Base-by-base conservation (phyloP, 2,329 filamentous ascomycete species). In the Xylaria hypoxylon region DNA sequence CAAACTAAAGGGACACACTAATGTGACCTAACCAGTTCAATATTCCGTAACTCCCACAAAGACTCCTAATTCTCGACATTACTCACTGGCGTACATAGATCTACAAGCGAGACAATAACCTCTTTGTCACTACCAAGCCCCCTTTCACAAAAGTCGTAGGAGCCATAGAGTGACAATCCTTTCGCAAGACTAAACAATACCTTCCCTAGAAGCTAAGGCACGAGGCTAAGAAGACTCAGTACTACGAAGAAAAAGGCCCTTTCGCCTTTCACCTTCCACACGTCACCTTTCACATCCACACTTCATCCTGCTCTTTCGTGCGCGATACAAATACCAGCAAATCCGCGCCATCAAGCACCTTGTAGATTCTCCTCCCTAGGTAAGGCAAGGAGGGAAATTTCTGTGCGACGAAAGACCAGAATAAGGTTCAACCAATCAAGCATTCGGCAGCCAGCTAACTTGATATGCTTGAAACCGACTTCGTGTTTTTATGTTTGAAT, bases 341-440 rank as follows among this genome's bases (percentile, higher is more conserved):
- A 38, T 13, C 35, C 13, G 11, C 35, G 10, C 35, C 35, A 31
- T 38, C 19, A 45, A 22, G 10, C 6, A 3, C n/a, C 42, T 45
- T 17, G 45, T 24, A 48, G 13, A 28, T 17, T 48, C 17, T 28
- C 45, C 22, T 17, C 45, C 22, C 45, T 5, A 48, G 45, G 13
- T 28, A 48, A 48, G 45, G 24, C n/a, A 48, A 28, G 45, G 45
- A 45, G 45, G 45, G 5, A 48, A 48, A 22, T 24, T 47, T 47
- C 19, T 47, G 44, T 5, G 22, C 24, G 13, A 28, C 45, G 5
- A 48, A 28, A 7, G n/a, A 7, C 42, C 3, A 6, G 24, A 48
- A 48, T 17, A 48, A 28, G 24, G 45, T 48, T 26, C 24, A 17
- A 10, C 24, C 24, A 15, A 13, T 48, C 45, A 26, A 48, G 13